phyloP scores from a whole-genome alignment of 176 grass and related monocot species.

The Elymus sibiricus region DNA sequence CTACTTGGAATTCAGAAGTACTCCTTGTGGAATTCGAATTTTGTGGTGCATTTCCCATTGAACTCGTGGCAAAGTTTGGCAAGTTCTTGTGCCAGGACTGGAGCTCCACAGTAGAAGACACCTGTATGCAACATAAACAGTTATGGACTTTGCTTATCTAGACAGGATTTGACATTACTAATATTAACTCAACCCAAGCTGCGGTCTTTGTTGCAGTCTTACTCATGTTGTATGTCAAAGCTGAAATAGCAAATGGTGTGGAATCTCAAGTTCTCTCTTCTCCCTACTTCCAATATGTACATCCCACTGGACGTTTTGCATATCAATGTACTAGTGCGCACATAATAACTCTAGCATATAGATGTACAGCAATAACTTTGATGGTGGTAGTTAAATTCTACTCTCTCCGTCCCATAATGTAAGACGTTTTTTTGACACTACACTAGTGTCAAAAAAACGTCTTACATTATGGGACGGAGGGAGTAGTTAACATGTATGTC shows the following conservation, averaged over 20 bases:
- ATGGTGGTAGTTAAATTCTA: neutral
- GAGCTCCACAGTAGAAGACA: conserved; percentile 97
- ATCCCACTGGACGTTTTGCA: neutral
- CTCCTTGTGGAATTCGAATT: conserved; percentile 98
- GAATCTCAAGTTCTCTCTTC: neutral
- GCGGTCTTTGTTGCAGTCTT: neutral
- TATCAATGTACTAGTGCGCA: neutral
- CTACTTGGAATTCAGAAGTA: conserved; percentile 74
- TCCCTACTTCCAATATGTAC: neutral
- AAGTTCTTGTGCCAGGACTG: conserved; percentile 87
- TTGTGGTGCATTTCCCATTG: conserved; percentile 75
- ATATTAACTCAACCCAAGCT: neutral
- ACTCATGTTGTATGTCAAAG: neutral
- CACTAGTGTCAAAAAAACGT: too few species aligned
- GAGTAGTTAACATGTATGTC: conserved; percentile 3
- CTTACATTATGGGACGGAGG: too few species aligned
- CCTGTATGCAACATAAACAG: conserved; percentile 51
- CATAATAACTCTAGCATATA: neutral
- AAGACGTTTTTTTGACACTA: too few species aligned
- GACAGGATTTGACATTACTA: neutral
- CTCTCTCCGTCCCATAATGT: too few species aligned
- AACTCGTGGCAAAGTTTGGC: conserved; percentile 90
- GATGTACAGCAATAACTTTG: neutral
- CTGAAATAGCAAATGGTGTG: neutral
- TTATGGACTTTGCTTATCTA: neutral